Percentiles rank a stretch among this genome's conserved stretches.
phyloP scores from a whole-genome alignment of 495 filamentous ascomycete species.

The Physcia stellaris region DNA sequence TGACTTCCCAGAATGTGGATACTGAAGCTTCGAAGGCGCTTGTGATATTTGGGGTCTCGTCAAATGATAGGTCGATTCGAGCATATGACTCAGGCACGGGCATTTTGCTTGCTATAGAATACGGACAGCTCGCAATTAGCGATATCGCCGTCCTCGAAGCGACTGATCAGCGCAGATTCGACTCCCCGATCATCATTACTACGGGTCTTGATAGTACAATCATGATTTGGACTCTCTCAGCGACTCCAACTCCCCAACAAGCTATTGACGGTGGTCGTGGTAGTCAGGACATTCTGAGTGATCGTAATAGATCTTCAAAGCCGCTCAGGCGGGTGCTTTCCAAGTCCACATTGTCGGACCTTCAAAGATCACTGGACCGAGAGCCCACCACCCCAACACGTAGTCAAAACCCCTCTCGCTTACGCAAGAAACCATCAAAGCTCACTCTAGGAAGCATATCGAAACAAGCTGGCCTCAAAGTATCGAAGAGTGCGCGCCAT shows the following conservation, averaged over 20 bases:
- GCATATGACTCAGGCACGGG: constrained; percentile 72
- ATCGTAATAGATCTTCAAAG: constrained; percentile 30
- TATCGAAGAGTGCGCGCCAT: constrained; percentile 25
- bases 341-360: constrained; percentile 62
- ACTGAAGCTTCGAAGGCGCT: constrained; percentile 21
- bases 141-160: constrained; percentile 60
- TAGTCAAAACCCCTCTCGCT: constrained; percentile 49
- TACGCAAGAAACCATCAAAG: constrained; percentile 40
- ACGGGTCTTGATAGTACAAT: constrained; percentile 73
- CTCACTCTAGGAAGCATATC: constrained; percentile 15
- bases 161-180: constrained; percentile 26
- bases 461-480: constrained; percentile 19
- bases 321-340: constrained; percentile 65
- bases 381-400: constrained; percentile 34
- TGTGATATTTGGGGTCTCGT: constrained; percentile 70
- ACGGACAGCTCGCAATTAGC: constrained; percentile 85
- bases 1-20: constrained; percentile 42
- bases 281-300: constrained; percentile 21
- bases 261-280: neutral
- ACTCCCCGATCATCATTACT: constrained; percentile 40
- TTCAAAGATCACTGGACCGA: constrained; percentile 37
- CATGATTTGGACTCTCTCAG: constrained; percentile 62
- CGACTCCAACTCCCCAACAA: constrained; percentile 3
- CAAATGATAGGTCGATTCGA: constrained; percentile 86
- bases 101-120: constrained; percentile 68